A percentile compares a stretch with the other conserved stretches of the same genome.
phyloP scores from a whole-genome alignment of 2,329 filamentous ascomycete genomes.

The Sporothrix globosa region DNA sequence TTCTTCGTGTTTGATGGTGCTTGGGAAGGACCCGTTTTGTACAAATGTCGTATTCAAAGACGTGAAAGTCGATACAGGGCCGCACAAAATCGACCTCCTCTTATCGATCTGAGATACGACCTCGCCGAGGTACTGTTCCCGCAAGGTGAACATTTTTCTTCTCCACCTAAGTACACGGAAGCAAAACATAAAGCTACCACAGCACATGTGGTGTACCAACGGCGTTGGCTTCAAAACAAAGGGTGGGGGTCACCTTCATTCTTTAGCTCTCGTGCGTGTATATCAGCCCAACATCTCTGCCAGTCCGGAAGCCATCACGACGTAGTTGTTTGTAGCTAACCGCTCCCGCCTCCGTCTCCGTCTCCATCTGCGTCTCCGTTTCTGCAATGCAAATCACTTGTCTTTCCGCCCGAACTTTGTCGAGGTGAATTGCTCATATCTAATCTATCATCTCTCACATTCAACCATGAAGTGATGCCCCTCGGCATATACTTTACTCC shows the following conservation, averaged over 20 bases:
- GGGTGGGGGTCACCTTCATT: neutral
- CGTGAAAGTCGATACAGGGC: neutral
- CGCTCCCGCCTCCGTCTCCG: neutral
- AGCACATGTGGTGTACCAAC: conserved; percentile 15
- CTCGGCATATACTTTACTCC: neutral
- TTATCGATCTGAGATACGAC: neutral
- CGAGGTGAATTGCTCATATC: no score
- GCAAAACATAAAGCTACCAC: neutral
- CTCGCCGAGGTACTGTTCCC: neutral
- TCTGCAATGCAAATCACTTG: neutral
- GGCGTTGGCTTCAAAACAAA: neutral
- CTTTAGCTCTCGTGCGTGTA: neutral
- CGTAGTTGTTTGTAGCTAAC: neutral
- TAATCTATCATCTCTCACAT: no score
- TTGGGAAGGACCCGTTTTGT: neutral
- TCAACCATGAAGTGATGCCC: neutral
- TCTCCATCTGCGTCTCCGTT: no score
- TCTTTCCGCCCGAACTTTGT: neutral
- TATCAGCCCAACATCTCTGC: neutral
- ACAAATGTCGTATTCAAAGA: neutral
- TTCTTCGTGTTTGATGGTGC: neutral
- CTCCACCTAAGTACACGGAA: neutral
- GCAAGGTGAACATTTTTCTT: neutral
- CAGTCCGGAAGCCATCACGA: neutral
- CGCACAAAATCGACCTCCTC: neutral